phyloP scores from a whole-genome alignment of 352 stramenopile species.

The Pythium guiyangense region DNA sequence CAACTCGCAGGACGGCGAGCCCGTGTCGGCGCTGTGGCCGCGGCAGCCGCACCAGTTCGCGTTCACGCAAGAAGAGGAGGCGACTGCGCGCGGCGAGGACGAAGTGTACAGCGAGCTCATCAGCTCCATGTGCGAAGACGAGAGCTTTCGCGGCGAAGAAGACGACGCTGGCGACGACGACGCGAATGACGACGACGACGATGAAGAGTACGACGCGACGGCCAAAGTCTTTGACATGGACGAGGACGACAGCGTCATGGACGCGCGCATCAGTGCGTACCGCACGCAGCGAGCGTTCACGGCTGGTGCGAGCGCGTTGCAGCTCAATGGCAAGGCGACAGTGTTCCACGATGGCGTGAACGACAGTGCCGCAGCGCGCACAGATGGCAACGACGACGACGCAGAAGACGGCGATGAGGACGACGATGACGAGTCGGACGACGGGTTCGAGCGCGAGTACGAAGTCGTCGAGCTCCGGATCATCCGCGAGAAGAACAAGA shows the following conservation, averaged over 20 bases:
- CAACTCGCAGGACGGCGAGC: constrained; percentile 67
- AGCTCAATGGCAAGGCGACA: not conserved
- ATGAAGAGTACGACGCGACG: constrained; percentile 20
- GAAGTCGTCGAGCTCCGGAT: constrained; percentile 69
- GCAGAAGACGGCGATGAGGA: constrained; percentile 33
- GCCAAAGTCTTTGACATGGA: constrained; percentile 64
- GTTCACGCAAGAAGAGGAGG: constrained; percentile 82
- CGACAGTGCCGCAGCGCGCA: not conserved
- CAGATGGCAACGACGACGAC: constrained; percentile 9
- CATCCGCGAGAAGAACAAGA: constrained; percentile 74
- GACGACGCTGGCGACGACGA: constrained; percentile 19
- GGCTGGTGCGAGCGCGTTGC: constrained; percentile 1
- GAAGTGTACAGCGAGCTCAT: constrained; percentile 83
- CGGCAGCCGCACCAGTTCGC: constrained; percentile 79
- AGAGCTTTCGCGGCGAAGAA: constrained; percentile 46
- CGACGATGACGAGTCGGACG: constrained; percentile 30
- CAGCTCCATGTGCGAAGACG: constrained; percentile 55
- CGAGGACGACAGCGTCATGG: constrained; percentile 31
- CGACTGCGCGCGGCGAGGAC: constrained; percentile 46
- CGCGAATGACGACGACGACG: constrained; percentile 12
- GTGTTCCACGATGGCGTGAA: not conserved
- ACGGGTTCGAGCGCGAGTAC: constrained; percentile 47
- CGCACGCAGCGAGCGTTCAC: constrained; percentile 4
- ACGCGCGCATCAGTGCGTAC: constrained; percentile 10
- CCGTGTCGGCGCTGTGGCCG: constrained; percentile 70